Base-by-base conservation (phyloP, 352 stramenopile genomes). In the Saprolegnia diclina region DNA sequence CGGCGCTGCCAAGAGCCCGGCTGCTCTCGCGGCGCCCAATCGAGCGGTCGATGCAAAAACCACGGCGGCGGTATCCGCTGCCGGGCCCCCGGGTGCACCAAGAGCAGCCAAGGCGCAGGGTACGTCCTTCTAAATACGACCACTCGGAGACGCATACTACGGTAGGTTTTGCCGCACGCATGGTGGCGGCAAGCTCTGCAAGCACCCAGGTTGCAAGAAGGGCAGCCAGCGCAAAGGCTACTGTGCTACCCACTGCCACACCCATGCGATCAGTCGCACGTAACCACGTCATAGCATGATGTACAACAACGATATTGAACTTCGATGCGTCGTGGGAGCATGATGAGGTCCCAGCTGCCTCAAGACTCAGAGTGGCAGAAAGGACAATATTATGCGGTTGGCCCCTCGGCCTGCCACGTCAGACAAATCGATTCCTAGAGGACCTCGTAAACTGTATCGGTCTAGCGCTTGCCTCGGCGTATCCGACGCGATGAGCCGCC, bases 191-290 rank as follows among this genome's bases (percentile, higher is more conserved):
- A 92, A 92, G 73, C 78, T 85, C n/a, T 92, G 87, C 62, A 91
- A 85, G 56, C 80, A 93, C 64, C 83, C 85, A 16, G 83, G 82
- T 50, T 95, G 87, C 71, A 91, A 90, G 76, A 95, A 95, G 72
- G 89, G 80, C 45, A 86, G 84, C 18, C 85, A 95, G 75, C 82
- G 85, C 56, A 93, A 93, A 67, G 85, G 87, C 69, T 93, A 92
- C 70, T 95, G 87, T 67, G 92, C 92, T 37, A 85, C 85, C 5
- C 87, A 95, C 73, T 83, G 85, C 35, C 61, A 67, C 21, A 48
- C 42, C 13, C 42, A 48, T n/a, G 42, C 42, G 42, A 48, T 48
- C 18, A 14, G 13, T 14, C 42, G 42, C 42, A n/a, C 11, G 13
- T 48, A 35, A 35, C 29, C 42, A n/a, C 42, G 13, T 48, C 13